These are phyloP conservation scores for Tricholoma furcatifolium DNA, from an alignment of 768 basidiomycete genomes.

Conservation along the genomic window DNA sequence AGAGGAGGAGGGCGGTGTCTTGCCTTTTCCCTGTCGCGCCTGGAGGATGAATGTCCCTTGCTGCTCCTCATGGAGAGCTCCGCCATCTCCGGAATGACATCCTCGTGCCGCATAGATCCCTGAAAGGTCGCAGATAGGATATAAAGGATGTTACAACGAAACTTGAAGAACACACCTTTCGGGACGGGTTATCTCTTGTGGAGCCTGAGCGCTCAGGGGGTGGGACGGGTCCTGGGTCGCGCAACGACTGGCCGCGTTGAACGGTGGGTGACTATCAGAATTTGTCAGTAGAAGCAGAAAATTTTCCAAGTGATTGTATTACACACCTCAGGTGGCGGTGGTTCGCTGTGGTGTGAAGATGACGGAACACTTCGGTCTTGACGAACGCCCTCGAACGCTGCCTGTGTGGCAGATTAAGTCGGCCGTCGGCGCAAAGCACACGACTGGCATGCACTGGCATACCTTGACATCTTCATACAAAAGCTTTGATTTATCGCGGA, in stretches of 20 bases:
- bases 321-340: slow-evolving; percentile 7
- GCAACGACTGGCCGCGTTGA: slow-evolving; percentile 14
- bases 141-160: background rate
- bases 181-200: slow-evolving; percentile 3
- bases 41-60: slow-evolving; percentile 5
- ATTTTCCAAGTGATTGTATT: background rate
- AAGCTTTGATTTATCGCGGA: slow-evolving; percentile 17
- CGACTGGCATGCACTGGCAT: background rate
- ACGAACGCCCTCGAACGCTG: slow-evolving; percentile 10
- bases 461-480: slow-evolving; percentile 21
- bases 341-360: slow-evolving; percentile 6
- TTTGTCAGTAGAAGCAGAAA: background rate
- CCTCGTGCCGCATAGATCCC: slow-evolving; percentile 9
- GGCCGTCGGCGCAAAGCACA: background rate
- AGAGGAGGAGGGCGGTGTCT: background rate
- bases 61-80: slow-evolving; percentile 7
- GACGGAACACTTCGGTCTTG: slow-evolving; percentile 12
- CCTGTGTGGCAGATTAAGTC: slow-evolving; percentile 3
- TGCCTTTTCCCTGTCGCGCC: slow-evolving; percentile 8
- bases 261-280: background rate
- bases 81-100: slow-evolving; percentile 6
- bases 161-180: slow-evolving; percentile 9
- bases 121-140: background rate
- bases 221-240: slow-evolving; percentile 14
- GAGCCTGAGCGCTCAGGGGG: slow-evolving; percentile 12